A percentile compares a stretch with the other conserved stretches of the same genome.
Evolutionary conservation across 1,284 basidiomycete species (phyloP).

Genomic region (Phenoliferia sp.): DNA sequence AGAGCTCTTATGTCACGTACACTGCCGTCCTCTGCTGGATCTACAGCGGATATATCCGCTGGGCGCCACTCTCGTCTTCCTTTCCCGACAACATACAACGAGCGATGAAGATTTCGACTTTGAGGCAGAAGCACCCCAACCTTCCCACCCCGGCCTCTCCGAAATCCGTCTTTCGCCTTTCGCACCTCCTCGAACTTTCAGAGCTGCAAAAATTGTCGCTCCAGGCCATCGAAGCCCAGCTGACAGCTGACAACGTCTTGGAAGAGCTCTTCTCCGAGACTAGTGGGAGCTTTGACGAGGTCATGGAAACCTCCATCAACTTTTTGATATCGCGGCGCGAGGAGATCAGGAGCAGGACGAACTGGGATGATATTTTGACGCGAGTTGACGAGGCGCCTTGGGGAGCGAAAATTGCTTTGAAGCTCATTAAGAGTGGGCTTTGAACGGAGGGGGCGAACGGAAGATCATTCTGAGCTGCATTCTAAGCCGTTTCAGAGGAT

Average conservation of each 20-base stretch:
- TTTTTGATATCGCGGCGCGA: background rate
- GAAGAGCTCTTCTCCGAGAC: slow-evolving; percentile 4
- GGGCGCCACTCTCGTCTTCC: background rate
- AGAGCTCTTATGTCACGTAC: slow-evolving; percentile 37
- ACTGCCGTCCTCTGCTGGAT: slow-evolving; percentile 40
- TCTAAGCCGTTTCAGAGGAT: too few relatives aligned
- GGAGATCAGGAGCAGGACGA: background rate
- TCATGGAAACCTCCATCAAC: background rate
- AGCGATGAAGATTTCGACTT: background rate
- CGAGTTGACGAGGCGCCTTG: background rate
- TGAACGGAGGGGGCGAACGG: too few relatives aligned
- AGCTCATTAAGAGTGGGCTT: too few relatives aligned
- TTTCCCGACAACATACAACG: background rate
- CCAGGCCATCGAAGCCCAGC: slow-evolving; percentile 1
- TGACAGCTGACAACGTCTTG: background rate
- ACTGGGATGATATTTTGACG: background rate
- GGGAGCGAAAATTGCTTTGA: background rate
- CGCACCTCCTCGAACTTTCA: slow-evolving; percentile 8
- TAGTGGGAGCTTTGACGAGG: background rate
- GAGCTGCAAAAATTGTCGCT: slow-evolving; percentile 2
- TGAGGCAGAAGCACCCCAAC: background rate
- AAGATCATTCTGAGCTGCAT: too few relatives aligned
- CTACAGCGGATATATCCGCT: slow-evolving; percentile 32
- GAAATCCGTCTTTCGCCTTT: slow-evolving; percentile 12
- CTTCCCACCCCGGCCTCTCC: slow-evolving; percentile 3